phyloP scores from a whole-genome alignment of 2,329 filamentous ascomycete species.

The Aureobasidium leucospermi region DNA sequence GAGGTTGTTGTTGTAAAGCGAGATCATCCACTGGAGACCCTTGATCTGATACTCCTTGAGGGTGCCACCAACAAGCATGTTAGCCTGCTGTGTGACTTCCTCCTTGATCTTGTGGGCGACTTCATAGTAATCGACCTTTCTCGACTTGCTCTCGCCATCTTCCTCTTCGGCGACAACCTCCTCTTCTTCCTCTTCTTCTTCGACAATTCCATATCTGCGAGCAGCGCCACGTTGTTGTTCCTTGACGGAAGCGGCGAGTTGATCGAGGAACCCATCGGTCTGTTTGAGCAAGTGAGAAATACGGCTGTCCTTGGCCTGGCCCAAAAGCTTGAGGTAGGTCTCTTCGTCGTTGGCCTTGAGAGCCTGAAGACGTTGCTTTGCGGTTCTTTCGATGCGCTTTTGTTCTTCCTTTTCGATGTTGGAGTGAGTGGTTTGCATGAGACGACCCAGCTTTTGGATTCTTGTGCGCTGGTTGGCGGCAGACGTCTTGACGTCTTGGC shows the following conservation, averaged over 20 bases:
- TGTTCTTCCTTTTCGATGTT: slow-evolving; percentile 99
- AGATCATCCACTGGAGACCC: slow-evolving; percentile 99
- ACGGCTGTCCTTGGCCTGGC: slow-evolving; percentile 98
- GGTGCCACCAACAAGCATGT: slow-evolving; percentile 80
- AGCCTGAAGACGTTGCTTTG: slow-evolving; percentile 98
- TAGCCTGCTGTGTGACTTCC: slow-evolving; percentile 74
- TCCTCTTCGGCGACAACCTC: slow-evolving; percentile 62
- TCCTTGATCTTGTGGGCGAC: slow-evolving; percentile 95
- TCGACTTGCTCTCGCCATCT: slow-evolving; percentile 56
- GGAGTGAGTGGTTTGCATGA: slow-evolving; percentile 85
- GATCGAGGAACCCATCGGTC: slow-evolving; percentile 94
- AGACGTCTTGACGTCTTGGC: slow-evolving; percentile 65
- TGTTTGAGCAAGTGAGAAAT: slow-evolving; percentile 95
- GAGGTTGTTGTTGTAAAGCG: slow-evolving; percentile 98
- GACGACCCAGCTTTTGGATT: slow-evolving; percentile 75
- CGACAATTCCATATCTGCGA: slow-evolving; percentile 62
- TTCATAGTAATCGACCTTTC: slow-evolving; percentile 97
- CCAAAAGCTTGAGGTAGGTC: slow-evolving; percentile 93
- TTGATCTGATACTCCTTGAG: slow-evolving; percentile 98
- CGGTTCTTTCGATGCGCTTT: slow-evolving; percentile 93
- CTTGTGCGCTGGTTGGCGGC: slow-evolving; percentile 63
- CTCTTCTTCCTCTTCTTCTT: slow-evolving; percentile 41
- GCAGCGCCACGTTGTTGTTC: slow-evolving; percentile 80
- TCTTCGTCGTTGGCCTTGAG: slow-evolving; percentile 99
- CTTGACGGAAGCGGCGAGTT: slow-evolving; percentile 90